Conservation (phyloP, 768 basidiomycete species). For the Suillus tomentosus region DNA sequence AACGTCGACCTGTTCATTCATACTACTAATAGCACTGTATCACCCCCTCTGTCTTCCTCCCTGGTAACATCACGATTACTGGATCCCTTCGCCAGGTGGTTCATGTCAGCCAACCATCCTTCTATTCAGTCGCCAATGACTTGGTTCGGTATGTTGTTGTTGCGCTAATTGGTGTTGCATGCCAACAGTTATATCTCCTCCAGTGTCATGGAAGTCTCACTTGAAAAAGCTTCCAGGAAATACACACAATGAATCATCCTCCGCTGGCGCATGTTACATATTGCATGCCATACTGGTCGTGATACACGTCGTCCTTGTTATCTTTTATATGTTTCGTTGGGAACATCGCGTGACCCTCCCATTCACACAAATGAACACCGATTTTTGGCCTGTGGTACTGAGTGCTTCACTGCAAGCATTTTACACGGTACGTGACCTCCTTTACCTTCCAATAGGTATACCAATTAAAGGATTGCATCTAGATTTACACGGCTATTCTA, state of each 20-base stretch:
- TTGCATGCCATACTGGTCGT: slow-evolving; percentile 13
- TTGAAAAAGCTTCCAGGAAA: too few relatives aligned
- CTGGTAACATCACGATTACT: too few relatives aligned
- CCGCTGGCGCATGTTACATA: background rate
- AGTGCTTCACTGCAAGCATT: slow-evolving; percentile 10
- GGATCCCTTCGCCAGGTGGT: background rate
- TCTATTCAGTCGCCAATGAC: background rate
- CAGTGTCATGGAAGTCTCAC: background rate
- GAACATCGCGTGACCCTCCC: background rate
- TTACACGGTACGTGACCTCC: slow-evolving; percentile 1
- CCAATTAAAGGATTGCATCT: background rate
- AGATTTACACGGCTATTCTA: slow-evolving; percentile 10
- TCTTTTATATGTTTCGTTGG: background rate
- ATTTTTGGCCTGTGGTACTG: slow-evolving; percentile 8
- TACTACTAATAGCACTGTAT: too few relatives aligned
- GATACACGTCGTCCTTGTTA: slow-evolving; percentile 10
- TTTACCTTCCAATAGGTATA: too few relatives aligned
- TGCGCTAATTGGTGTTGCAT: background rate
- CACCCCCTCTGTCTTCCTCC: too few relatives aligned
- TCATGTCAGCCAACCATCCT: background rate
- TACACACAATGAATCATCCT: background rate
- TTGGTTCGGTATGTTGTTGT: background rate
- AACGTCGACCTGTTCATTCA: too few relatives aligned
- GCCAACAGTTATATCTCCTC: background rate
- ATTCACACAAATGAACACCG: background rate